phyloP scores from a whole-genome alignment of 768 basidiomycete genomes.

The Hypholoma fasciculare region DNA sequence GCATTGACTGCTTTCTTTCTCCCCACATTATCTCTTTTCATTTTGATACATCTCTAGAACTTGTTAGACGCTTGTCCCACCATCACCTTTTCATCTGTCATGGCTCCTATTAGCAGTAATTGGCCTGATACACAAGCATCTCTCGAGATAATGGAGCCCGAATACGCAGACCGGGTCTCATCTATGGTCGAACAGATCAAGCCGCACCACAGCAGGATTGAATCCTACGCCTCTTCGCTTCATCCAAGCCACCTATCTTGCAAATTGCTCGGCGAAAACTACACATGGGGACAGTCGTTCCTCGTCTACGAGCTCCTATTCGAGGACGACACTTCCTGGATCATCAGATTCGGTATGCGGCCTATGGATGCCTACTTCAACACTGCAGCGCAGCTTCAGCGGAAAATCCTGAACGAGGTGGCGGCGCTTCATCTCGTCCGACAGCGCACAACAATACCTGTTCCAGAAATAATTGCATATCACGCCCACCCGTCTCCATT shows the following conservation, averaged over 20 bases:
- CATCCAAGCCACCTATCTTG: conserved; percentile 31
- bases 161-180: conserved; percentile 32
- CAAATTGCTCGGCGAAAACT: conserved; percentile 30
- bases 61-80: conserved; percentile 2
- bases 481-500: conserved; percentile 32
- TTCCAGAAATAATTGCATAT: conserved; percentile 37
- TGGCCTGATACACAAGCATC: conserved; percentile 39
- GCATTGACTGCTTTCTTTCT: conserved; percentile 12
- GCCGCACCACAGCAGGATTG: conserved; percentile 29
- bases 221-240: conserved; percentile 32
- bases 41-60: not conserved
- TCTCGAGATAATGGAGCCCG: conserved; percentile 33
- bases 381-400: conserved; percentile 41
- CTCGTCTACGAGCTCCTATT: conserved; percentile 39
- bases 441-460: conserved; percentile 39
- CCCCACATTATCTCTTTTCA: conserved; percentile 13
- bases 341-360: conserved; percentile 40
- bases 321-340: conserved; percentile 33
- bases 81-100: conserved; percentile 13
- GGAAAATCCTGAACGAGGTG: conserved; percentile 44
- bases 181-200: conserved; percentile 35
- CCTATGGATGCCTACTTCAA: conserved; percentile 42
- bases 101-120: conserved; percentile 36
- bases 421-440: conserved; percentile 41
- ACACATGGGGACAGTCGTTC: conserved; percentile 44